Evolutionary conservation across 495 filamentous ascomycete genomes (phyloP).

Genomic region (Sporormia fimetaria): DNA sequence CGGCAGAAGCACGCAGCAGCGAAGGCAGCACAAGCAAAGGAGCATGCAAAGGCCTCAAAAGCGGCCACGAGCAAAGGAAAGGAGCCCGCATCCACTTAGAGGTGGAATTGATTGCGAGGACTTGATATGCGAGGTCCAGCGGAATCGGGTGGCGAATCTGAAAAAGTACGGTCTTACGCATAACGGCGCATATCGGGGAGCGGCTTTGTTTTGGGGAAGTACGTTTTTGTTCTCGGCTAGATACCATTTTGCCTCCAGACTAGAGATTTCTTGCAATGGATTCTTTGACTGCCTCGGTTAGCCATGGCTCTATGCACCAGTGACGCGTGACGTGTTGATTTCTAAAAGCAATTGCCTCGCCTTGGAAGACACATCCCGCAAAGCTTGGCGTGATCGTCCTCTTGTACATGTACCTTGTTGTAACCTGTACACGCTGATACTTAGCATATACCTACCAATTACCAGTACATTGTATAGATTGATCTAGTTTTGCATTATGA

Average conservation of each 20-base stretch:
- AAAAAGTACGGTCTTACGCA: no score
- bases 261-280: slow-evolving; percentile 7
- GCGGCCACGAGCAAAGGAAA: slow-evolving; percentile 4
- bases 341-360: slow-evolving; percentile 5
- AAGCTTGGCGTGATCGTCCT: no score
- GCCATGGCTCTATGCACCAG: neutral
- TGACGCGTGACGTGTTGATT: neutral
- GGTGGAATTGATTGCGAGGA: neutral
- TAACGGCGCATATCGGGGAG: no score
- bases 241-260: no score
- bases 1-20: slow-evolving; percentile 30
- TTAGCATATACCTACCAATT: neutral
- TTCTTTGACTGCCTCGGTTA: slow-evolving; percentile 7
- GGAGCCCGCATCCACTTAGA: neutral
- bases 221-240: no score
- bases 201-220: no score
- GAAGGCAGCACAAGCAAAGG: slow-evolving; percentile 28
- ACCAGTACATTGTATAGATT: no score
- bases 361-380: no score
- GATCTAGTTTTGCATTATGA: slow-evolving; percentile 1
- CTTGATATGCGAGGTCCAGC: no score
- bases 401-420: neutral
- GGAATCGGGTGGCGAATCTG: no score
- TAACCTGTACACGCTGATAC: neutral
- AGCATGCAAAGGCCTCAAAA: slow-evolving; percentile 15